Evolutionary conservation across 2,329 filamentous ascomycete species (phyloP).

Genomic region (Fusarium nygamai): DNA sequence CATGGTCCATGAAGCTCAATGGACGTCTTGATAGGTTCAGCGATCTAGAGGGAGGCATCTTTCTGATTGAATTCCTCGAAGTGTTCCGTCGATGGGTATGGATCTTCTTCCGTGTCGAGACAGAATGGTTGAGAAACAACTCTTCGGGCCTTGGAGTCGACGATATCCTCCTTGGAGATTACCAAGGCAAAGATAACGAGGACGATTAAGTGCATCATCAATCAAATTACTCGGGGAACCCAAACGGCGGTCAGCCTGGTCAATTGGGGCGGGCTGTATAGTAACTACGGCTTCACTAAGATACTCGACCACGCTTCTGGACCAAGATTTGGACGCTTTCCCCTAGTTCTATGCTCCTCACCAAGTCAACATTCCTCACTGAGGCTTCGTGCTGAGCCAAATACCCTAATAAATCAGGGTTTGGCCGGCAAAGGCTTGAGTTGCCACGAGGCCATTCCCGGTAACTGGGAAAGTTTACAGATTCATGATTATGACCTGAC

Average conservation of each 20-base stretch:
- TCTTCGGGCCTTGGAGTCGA: constrained; percentile 65
- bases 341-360: background rate
- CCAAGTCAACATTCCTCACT: constrained; percentile 6
- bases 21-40: constrained; percentile 84
- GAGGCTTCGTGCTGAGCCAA: background rate
- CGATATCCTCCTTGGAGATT: constrained; percentile 80
- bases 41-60: constrained; percentile 89
- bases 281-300: constrained; percentile 27
- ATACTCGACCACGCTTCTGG: constrained; percentile 9
- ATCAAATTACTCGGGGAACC: background rate
- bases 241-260: constrained; percentile 13
- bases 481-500: constrained; percentile 16
- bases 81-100: constrained; percentile 92
- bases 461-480: constrained; percentile 23
- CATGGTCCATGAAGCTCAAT: constrained; percentile 90
- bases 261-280: constrained; percentile 35
- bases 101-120: constrained; percentile 96
- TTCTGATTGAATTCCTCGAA: constrained; percentile 86
- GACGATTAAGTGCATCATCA: constrained; percentile 45
- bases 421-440: constrained; percentile 17
- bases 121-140: constrained; percentile 80
- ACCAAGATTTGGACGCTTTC: constrained; percentile 15
- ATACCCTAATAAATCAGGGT: background rate
- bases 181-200: constrained; percentile 67
- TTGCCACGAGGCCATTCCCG: constrained; percentile 32